Percentiles rank a stretch among this genome's conserved stretches.
Evolutionary conservation across 2,329 filamentous ascomycete species (phyloP).

Genomic region (Ampelomyces quisqualis): DNA sequence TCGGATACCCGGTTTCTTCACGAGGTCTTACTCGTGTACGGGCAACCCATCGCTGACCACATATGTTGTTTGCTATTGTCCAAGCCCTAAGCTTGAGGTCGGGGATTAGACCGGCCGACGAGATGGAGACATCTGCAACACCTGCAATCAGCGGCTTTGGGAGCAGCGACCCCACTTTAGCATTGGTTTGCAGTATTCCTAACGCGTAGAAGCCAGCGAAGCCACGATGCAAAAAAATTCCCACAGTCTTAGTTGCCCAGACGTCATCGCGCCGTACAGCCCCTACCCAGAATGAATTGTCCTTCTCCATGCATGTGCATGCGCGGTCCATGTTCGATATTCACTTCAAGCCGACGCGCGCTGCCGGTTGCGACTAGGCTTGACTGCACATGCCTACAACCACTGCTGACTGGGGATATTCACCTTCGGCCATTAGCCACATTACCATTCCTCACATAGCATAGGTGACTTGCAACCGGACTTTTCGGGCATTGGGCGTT

Average conservation of each 20-base stretch:
- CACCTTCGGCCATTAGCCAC: constrained; percentile 5
- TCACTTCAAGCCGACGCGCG: constrained; percentile 5
- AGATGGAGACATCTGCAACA: no score
- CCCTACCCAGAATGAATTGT: constrained; percentile 1
- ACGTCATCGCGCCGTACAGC: neutral
- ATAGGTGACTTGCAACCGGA: constrained; percentile 1
- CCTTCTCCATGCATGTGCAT: neutral
- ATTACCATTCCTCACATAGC: neutral
- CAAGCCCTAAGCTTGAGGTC: no score
- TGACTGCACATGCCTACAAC: constrained; percentile 4
- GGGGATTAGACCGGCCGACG: no score
- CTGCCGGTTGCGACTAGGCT: constrained; percentile 3
- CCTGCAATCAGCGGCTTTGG: no score
- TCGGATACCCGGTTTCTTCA: no score
- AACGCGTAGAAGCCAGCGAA: no score
- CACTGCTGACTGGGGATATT: constrained; percentile 5
- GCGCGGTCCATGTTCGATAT: neutral
- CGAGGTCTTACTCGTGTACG: no score
- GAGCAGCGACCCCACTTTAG: no score
- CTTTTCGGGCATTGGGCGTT: neutral
- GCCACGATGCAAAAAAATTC: no score
- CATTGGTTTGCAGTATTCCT: no score
- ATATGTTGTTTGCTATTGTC: no score
- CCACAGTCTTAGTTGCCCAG: neutral
- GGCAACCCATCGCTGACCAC: no score